These are phyloP conservation scores for Polytolypa hystricis DNA, from an alignment of 2,329 filamentous ascomycete genomes.

Conservation along the genomic window DNA sequence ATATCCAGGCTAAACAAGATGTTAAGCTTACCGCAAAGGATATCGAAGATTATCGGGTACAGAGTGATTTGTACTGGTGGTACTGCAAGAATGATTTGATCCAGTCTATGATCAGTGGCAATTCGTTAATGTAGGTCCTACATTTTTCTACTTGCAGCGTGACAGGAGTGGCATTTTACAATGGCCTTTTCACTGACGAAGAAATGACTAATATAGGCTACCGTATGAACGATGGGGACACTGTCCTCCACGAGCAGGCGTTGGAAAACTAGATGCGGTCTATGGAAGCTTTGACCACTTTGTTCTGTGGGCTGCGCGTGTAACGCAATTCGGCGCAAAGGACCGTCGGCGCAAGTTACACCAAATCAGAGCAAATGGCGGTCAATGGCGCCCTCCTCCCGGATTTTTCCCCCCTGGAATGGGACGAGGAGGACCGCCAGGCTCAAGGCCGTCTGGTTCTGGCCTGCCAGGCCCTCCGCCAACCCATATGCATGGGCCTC, in stretches of 20 bases:
- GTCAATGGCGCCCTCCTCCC: conserved; percentile 44
- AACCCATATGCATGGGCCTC: conserved; percentile 8
- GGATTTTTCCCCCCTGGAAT: conserved; percentile 32
- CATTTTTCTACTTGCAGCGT: no score
- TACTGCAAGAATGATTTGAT: conserved; percentile 90
- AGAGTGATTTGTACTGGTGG: conserved; percentile 90
- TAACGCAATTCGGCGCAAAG: conserved; percentile 65
- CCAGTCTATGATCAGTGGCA: conserved; percentile 80
- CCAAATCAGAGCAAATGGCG: conserved; percentile 49
- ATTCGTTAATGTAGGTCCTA: conserved; percentile 63
- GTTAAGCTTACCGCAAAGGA: conserved; percentile 44
- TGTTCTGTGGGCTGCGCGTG: conserved; percentile 65
- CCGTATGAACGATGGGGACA: conserved; percentile 73
- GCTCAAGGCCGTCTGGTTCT: conserved; percentile 9
- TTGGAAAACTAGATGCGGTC: conserved; percentile 65
- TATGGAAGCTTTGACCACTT: conserved; percentile 87
- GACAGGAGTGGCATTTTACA: not conserved
- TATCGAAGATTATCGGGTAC: conserved; percentile 65
- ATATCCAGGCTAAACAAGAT: conserved; percentile 13
- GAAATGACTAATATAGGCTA: no score
- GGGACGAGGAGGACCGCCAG: conserved; percentile 4
- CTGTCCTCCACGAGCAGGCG: conserved; percentile 71
- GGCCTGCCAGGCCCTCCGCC: conserved; percentile 11
- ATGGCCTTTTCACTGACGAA: no score
- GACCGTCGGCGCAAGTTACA: conserved; percentile 71